Evolutionary conservation across 2,329 filamentous ascomycete genomes (phyloP).

Genomic region (Fusarium temperatum): DNA sequence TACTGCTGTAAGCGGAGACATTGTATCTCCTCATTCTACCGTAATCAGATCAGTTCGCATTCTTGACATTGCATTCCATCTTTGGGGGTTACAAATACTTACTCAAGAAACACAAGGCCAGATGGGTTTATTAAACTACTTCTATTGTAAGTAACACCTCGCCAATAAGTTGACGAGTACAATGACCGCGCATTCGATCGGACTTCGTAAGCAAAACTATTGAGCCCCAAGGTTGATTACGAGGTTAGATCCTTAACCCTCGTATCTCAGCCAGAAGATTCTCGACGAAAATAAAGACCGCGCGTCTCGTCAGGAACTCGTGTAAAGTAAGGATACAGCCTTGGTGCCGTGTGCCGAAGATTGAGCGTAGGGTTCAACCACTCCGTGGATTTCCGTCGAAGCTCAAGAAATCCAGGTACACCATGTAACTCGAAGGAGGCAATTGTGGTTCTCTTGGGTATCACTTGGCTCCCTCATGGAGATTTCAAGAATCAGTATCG

Average conservation of each 20-base stretch:
- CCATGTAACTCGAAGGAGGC: slow-evolving; percentile 10
- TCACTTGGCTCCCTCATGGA: slow-evolving; percentile 31
- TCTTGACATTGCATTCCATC: neutral
- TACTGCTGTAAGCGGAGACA: neutral
- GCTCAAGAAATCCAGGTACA: slow-evolving; percentile 4
- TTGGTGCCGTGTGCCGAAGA: slow-evolving; percentile 14
- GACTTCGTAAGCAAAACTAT: neutral
- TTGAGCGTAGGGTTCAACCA: neutral
- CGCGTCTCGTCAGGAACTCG: neutral
- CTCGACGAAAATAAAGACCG: neutral
- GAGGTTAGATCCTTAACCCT: neutral
- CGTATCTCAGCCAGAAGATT: neutral
- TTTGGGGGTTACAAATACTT: neutral
- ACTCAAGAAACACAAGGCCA: neutral
- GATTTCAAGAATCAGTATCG: slow-evolving; percentile 1
- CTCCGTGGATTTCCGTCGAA: slow-evolving; percentile 4
- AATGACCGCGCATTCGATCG: neutral
- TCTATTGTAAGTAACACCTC: neutral
- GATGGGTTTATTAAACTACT: neutral
- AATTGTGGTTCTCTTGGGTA: slow-evolving; percentile 14
- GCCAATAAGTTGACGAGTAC: neutral
- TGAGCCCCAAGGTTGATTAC: neutral
- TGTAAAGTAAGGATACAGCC: slow-evolving; percentile 2
- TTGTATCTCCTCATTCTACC: neutral
- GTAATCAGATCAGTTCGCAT: neutral